Percentiles rank a stretch among this genome's conserved stretches.
Conservation (phyloP, 352 stramenopile genomes). For the Bremia lactucae region DNA sequence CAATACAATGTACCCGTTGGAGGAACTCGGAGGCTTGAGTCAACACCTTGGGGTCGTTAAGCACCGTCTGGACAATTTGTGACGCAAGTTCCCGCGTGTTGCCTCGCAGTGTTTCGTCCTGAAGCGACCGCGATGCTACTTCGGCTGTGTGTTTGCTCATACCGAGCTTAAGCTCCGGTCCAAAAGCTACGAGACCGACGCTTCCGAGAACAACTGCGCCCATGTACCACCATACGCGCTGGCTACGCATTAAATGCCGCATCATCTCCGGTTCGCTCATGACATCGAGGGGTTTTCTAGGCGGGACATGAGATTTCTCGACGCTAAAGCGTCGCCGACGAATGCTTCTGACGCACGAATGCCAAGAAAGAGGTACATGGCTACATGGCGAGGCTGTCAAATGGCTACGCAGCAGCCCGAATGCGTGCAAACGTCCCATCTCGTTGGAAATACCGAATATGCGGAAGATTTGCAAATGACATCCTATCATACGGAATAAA, state of each 20-base stretch:
- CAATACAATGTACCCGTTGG: slow-evolving; percentile 35
- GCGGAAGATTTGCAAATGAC: not conserved
- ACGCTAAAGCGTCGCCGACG: slow-evolving; percentile 12
- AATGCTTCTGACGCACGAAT: not conserved
- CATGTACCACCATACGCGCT: slow-evolving; percentile 52
- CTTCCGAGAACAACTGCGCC: slow-evolving; percentile 25
- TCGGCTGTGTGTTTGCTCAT: slow-evolving; percentile 78
- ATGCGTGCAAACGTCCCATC: slow-evolving; percentile 1
- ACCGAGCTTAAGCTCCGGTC: slow-evolving; percentile 60
- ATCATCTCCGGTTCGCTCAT: slow-evolving; percentile 42
- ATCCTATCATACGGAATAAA: too few relatives aligned
- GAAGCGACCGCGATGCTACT: slow-evolving; percentile 67
- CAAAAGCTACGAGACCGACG: slow-evolving; percentile 60
- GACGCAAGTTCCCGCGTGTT: slow-evolving; percentile 69
- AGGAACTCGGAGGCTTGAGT: slow-evolving; percentile 69
- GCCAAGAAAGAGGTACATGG: not conserved
- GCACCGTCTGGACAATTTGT: slow-evolving; percentile 80
- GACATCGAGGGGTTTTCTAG: not conserved
- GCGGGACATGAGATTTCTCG: not conserved
- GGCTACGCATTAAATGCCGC: slow-evolving; percentile 29
- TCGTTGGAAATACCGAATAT: not conserved
- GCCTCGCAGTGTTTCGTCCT: slow-evolving; percentile 70
- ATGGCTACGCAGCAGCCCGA: not conserved
- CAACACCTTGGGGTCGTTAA: slow-evolving; percentile 78
- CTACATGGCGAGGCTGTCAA: slow-evolving; percentile 2